Conservation (phyloP, 305 asterid genomes). For the Solanum hybrid region DNA sequence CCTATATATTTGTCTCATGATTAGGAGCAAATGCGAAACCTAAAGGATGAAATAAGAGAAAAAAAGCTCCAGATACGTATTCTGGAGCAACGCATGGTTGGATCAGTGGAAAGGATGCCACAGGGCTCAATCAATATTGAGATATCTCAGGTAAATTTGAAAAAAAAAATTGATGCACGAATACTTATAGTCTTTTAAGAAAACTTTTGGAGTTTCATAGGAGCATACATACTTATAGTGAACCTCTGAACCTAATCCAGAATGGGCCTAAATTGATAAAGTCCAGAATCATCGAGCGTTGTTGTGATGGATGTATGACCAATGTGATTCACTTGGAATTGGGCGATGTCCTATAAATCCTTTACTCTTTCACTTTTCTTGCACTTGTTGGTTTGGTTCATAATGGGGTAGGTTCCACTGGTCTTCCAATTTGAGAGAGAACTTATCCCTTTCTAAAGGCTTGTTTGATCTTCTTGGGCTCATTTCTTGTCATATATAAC, state of each 20-base stretch:
- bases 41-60: conserved; percentile 69
- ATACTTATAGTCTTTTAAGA: background rate
- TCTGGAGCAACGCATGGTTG: conserved; percentile 75
- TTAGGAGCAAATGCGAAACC: conserved; percentile 53
- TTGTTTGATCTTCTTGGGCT: background rate
- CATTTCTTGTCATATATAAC: background rate
- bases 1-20: conserved; percentile 13
- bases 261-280: background rate
- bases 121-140: conserved; percentile 40
- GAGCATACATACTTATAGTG: conserved; percentile 3
- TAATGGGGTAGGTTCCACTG: background rate
- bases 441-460: background rate
- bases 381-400: background rate
- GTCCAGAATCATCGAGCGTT: background rate
- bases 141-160: conserved; percentile 52
- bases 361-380: background rate
- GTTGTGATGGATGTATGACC: background rate
- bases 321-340: background rate
- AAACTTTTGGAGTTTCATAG: background rate
- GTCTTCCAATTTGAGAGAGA: background rate
- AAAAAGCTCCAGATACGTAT: conserved; percentile 58
- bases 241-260: background rate
- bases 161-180: background rate
- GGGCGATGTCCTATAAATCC: background rate
- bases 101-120: conserved; percentile 59